Conservation (phyloP, 2,329 filamentous ascomycete genomes). For the Colletotrichum simmondsii region DNA sequence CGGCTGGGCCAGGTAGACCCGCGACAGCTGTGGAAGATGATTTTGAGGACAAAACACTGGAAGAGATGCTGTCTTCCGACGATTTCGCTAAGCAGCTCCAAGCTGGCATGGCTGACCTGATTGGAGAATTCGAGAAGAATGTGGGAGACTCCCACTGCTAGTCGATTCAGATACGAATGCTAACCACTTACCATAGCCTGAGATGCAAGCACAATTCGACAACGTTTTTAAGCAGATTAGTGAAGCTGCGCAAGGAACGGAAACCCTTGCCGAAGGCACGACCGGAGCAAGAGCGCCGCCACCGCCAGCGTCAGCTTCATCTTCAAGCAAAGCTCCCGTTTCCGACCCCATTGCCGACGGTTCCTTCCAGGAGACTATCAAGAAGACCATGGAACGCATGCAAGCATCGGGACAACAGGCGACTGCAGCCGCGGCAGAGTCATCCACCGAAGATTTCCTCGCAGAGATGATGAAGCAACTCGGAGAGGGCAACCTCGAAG, state of each 20-base stretch:
- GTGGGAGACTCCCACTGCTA: background rate
- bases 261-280: slow-evolving; percentile 29
- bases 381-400: slow-evolving; percentile 96
- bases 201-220: slow-evolving; percentile 84
- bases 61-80: slow-evolving; percentile 70
- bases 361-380: slow-evolving; percentile 91
- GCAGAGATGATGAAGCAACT: slow-evolving; percentile 94
- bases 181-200: slow-evolving; percentile 56
- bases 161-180: background rate
- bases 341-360: slow-evolving; percentile 62
- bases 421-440: slow-evolving; percentile 78
- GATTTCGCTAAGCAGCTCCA: slow-evolving; percentile 90
- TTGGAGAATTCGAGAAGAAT: slow-evolving; percentile 73
- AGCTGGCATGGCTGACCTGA: slow-evolving; percentile 85
- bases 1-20: slow-evolving; percentile 39
- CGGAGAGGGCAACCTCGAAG: slow-evolving; percentile 70
- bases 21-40: slow-evolving; percentile 37
- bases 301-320: slow-evolving; percentile 39
- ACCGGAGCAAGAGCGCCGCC: slow-evolving; percentile 37
- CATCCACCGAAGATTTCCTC: slow-evolving; percentile 80
- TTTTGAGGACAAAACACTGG: slow-evolving; percentile 40
- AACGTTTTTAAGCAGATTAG: slow-evolving; percentile 79
- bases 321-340: slow-evolving; percentile 37
- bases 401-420: slow-evolving; percentile 88
- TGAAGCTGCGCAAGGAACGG: slow-evolving; percentile 54